A percentile compares a stretch with the other conserved stretches of the same genome.
phyloP scores from a whole-genome alignment of 352 stramenopile genomes.

The Pythium pyrilobum region DNA sequence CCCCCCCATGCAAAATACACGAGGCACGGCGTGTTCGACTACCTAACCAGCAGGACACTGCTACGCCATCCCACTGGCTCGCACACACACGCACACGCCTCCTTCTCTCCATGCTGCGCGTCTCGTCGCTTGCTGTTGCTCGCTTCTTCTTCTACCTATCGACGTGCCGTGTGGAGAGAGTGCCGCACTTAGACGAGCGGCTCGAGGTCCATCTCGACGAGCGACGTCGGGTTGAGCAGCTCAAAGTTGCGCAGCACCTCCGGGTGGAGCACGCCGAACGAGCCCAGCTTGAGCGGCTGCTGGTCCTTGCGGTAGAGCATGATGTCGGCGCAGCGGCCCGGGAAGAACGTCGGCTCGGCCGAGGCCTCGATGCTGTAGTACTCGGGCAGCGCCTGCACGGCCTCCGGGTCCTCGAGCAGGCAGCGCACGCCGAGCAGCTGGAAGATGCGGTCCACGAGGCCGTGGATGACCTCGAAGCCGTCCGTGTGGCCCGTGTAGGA shows the following conservation, averaged over 20 bases:
- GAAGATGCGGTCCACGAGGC: constrained; percentile 98
- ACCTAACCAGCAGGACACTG: too few species aligned
- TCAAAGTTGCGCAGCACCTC: constrained; percentile 98
- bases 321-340: constrained; percentile 94
- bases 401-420: constrained; percentile 55
- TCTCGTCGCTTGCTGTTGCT: too few species aligned
- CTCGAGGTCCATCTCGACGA: constrained; percentile 98
- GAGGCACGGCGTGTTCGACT: background rate
- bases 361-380: constrained; percentile 74
- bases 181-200: constrained; percentile 84
- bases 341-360: constrained; percentile 90
- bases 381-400: constrained; percentile 64
- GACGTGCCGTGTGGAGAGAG: background rate
- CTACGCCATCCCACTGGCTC: too few species aligned
- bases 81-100: too few species aligned
- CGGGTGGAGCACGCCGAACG: constrained; percentile 98
- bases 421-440: constrained; percentile 92
- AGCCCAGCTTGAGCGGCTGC: constrained; percentile 82
- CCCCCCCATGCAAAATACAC: constrained; percentile 2
- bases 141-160: too few species aligned
- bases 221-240: constrained; percentile 94
- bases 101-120: too few species aligned
- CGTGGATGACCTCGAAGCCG: constrained; percentile 99
- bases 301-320: constrained; percentile 82
- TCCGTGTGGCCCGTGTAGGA: constrained; percentile 96